A percentile compares a stretch with the other conserved stretches of the same genome.
phyloP scores from a whole-genome alignment of 2,329 filamentous ascomycete species.

The Colletotrichum karsti region DNA sequence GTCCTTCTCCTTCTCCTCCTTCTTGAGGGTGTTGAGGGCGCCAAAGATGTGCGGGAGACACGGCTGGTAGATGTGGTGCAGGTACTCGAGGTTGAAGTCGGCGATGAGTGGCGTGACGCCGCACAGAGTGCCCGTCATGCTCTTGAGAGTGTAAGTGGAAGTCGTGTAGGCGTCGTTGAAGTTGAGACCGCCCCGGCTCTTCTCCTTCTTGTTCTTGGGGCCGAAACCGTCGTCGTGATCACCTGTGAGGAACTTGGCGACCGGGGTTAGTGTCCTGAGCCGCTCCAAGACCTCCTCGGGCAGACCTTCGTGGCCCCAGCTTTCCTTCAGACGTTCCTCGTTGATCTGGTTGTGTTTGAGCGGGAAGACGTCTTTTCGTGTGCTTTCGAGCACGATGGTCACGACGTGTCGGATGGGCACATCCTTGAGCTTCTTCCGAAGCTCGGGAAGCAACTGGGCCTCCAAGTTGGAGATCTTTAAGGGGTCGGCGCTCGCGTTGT shows the following conservation, averaged over 20 bases:
- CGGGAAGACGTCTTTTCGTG: constrained; percentile 44
- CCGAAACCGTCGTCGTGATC: constrained; percentile 15
- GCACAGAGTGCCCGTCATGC: constrained; percentile 42
- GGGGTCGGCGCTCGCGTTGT: constrained; percentile 40
- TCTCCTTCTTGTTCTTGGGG: background rate
- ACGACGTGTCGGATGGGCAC: constrained; percentile 44
- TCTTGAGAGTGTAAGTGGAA: constrained; percentile 46
- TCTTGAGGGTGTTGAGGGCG: constrained; percentile 27
- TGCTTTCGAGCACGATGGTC: constrained; percentile 45
- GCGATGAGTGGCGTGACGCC: constrained; percentile 43
- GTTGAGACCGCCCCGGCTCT: constrained; percentile 38
- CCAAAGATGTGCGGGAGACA: constrained; percentile 40
- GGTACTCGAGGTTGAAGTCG: constrained; percentile 44
- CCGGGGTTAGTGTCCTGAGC: constrained; percentile 33
- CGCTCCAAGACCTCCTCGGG: constrained; percentile 36
- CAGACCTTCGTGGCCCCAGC: constrained; percentile 33
- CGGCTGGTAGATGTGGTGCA: constrained; percentile 46
- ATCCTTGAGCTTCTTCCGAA: constrained; percentile 23
- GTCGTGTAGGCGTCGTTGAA: constrained; percentile 41
- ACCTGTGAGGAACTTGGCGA: constrained; percentile 17
- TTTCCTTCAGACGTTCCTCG: constrained; percentile 33
- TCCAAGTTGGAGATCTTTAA: constrained; percentile 43
- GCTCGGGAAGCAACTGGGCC: constrained; percentile 31
- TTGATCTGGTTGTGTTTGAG: constrained; percentile 41
- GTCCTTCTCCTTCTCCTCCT: background rate